phyloP scores from a whole-genome alignment of 1,284 basidiomycete species.

The Flammula alnicola region DNA sequence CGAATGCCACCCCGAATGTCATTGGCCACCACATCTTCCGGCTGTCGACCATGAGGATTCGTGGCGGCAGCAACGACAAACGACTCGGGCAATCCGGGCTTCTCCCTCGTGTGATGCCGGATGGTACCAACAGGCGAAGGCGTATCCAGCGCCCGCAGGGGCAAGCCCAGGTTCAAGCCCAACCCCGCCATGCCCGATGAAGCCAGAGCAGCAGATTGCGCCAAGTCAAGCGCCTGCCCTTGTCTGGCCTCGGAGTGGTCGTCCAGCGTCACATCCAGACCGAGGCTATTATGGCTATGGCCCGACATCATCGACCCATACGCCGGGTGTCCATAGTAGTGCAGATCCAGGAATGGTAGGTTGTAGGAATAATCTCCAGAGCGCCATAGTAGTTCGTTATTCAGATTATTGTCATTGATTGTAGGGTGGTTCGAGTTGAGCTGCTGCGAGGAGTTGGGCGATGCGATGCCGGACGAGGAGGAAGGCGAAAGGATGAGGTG shows the following conservation, averaged over 20 bases:
- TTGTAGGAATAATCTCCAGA: constrained; percentile 47
- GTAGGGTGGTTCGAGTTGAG: constrained; percentile 3
- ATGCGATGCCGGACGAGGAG: constrained; percentile 6
- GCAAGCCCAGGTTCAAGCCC: constrained; percentile 14
- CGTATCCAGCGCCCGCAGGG: constrained; percentile 10
- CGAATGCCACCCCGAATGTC: background rate
- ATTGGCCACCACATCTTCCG: too few relatives aligned
- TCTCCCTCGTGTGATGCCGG: constrained; percentile 1
- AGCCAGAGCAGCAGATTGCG: constrained; percentile 43
- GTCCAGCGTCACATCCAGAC: constrained; percentile 23
- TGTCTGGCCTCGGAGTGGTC: constrained; percentile 40
- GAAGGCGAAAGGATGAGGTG: constrained; percentile 18
- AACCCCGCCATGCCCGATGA: constrained; percentile 27
- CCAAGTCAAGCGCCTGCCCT: constrained; percentile 71
- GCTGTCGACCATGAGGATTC: background rate
- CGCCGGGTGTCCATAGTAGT: constrained; percentile 52
- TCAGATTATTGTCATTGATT: too few relatives aligned
- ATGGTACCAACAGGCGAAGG: constrained; percentile 15
- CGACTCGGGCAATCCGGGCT: background rate
- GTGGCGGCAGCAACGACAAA: background rate
- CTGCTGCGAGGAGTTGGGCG: constrained; percentile 1
- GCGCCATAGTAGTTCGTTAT: constrained; percentile 16
- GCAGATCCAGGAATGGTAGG: constrained; percentile 74
- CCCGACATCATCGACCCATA: constrained; percentile 24
- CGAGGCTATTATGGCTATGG: constrained; percentile 9